A percentile compares a stretch with the other conserved stretches of the same genome.
Conservation (phyloP, 345 rosid genomes). For the Camelina sativa region DNA sequence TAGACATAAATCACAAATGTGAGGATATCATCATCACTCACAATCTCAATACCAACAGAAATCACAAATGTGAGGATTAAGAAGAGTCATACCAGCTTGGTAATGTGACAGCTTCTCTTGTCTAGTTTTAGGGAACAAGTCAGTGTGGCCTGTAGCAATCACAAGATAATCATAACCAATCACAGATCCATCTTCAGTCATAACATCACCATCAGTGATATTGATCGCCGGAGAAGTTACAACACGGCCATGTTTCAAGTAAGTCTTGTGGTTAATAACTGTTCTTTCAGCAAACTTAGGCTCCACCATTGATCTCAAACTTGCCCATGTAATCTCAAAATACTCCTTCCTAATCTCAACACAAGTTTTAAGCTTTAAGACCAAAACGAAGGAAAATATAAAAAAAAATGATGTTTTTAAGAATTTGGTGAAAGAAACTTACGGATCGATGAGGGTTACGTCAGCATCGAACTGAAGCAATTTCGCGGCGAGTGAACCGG, state of each 20-base stretch:
- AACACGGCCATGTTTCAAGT: slow-evolving; percentile 60
- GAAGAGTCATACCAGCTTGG: slow-evolving; percentile 53
- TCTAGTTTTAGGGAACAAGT: slow-evolving; percentile 58
- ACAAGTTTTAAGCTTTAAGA: background rate
- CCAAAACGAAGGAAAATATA: background rate
- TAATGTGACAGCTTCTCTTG: slow-evolving; percentile 60
- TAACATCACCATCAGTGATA: slow-evolving; percentile 65
- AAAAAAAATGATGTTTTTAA: too few species aligned
- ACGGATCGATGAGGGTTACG: slow-evolving; percentile 74
- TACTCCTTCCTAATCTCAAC: slow-evolving; percentile 78
- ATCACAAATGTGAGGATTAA: background rate
- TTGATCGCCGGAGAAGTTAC: slow-evolving; percentile 62
- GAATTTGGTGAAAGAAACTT: slow-evolving; percentile 11
- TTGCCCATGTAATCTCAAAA: slow-evolving; percentile 87
- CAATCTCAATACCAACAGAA: slow-evolving; percentile 8
- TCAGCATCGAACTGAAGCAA: slow-evolving; percentile 60
- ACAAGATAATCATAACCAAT: slow-evolving; percentile 79
- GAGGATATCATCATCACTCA: background rate
- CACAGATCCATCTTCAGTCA: slow-evolving; percentile 53
- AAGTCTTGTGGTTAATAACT: slow-evolving; percentile 70
- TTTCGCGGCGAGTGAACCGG: slow-evolving; percentile 62
- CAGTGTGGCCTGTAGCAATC: slow-evolving; percentile 77
- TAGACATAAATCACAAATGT: background rate
- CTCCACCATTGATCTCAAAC: slow-evolving; percentile 83
- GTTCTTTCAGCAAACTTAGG: slow-evolving; percentile 74